These are phyloP conservation scores for Nicotiana noctiflora DNA, from an alignment of 257 asterid genomes.

Conservation along the genomic window DNA sequence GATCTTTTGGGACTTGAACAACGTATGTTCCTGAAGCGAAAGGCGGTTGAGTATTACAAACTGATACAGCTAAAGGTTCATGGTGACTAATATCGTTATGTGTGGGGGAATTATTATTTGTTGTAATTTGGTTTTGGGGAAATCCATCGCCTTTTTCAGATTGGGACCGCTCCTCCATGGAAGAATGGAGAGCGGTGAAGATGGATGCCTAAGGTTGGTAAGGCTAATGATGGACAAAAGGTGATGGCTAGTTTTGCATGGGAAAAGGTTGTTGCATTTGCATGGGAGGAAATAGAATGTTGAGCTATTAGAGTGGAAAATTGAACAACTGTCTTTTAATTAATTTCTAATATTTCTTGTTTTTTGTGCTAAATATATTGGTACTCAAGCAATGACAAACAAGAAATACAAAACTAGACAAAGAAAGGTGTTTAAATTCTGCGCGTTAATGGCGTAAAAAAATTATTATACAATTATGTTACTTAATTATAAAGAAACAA, in stretches of 20 bases:
- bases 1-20: conserved; percentile 40
- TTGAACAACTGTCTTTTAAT: background rate
- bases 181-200: conserved; percentile 19
- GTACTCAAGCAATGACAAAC: background rate
- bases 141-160: background rate
- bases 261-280: background rate
- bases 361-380: background rate
- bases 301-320: background rate
- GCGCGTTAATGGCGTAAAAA: too few relatives aligned
- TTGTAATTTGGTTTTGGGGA: background rate
- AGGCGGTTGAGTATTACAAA: background rate
- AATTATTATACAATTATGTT: too few relatives aligned
- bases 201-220: background rate
- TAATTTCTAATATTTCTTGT: background rate
- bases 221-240: background rate
- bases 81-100: background rate
- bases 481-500: too few relatives aligned
- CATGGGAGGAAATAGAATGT: background rate
- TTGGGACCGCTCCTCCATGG: conserved; percentile 31
- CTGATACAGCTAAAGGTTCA: background rate
- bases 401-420: background rate
- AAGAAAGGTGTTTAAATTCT: too few relatives aligned
- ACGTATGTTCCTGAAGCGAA: conserved; percentile 25
- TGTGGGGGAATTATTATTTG: background rate
- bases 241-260: conserved; percentile 2